Evolutionary conservation across 495 filamentous ascomycete genomes (phyloP).

Genomic region (Bombardia bombarda): DNA sequence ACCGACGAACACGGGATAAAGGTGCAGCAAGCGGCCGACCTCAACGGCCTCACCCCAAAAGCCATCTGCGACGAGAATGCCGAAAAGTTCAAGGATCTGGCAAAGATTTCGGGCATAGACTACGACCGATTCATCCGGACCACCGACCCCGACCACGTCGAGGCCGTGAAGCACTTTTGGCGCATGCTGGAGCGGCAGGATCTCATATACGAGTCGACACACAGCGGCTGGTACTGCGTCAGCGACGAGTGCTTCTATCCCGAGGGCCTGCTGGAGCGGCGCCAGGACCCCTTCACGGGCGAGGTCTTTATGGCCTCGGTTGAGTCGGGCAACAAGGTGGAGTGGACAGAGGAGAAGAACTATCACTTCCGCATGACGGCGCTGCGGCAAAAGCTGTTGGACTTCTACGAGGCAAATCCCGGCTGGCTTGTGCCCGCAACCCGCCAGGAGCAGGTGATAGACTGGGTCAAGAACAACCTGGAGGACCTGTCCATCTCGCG

Average conservation of each 20-base stretch:
- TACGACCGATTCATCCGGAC: constrained; percentile 88
- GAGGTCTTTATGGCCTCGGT: constrained; percentile 71
- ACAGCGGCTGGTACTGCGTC: constrained; percentile 94
- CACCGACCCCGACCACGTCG: constrained; percentile 70
- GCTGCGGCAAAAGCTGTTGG: constrained; percentile 63
- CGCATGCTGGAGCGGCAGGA: constrained; percentile 62
- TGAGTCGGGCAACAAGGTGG: constrained; percentile 86
- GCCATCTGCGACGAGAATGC: constrained; percentile 54
- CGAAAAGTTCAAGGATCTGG: constrained; percentile 60
- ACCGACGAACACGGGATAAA: constrained; percentile 99
- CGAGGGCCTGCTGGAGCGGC: constrained; percentile 59
- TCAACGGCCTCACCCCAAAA: constrained; percentile 45
- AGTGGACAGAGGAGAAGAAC: constrained; percentile 90
- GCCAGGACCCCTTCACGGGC: constrained; percentile 72
- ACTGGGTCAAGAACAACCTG: constrained; percentile 60
- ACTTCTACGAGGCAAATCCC: constrained; percentile 68
- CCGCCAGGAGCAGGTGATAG: constrained; percentile 61
- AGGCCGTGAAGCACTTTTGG: constrained; percentile 91
- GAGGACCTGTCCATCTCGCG: constrained; percentile 85
- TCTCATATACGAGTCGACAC: constrained; percentile 76
- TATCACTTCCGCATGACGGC: constrained; percentile 90
- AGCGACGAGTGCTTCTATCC: constrained; percentile 96
- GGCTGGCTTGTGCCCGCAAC: constrained; percentile 58
- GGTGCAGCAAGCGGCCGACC: constrained; percentile 76
- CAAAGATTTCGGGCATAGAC: constrained; percentile 54